Evolutionary conservation across 2,329 filamentous ascomycete genomes (phyloP).

Genomic region (Ramichloridium luteum): DNA sequence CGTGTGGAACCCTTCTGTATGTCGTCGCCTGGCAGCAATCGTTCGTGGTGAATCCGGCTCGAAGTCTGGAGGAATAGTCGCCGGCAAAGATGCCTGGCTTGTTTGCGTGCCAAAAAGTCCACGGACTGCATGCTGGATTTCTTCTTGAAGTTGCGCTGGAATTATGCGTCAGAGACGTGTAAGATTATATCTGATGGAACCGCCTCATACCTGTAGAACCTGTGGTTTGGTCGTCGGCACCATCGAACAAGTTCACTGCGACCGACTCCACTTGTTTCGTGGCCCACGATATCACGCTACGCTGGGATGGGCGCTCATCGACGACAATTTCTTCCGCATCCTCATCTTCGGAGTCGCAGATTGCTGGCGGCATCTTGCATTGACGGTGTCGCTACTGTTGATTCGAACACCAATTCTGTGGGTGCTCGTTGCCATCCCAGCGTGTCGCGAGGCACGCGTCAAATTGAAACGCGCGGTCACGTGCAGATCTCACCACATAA

Average conservation of each 20-base stretch:
- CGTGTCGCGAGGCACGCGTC: too few relatives aligned
- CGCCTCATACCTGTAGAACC: slow-evolving; percentile 8
- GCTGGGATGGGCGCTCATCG: slow-evolving; percentile 7
- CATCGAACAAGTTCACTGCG: slow-evolving; percentile 4
- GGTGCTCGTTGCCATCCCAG: too few relatives aligned
- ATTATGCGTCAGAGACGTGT: too few relatives aligned
- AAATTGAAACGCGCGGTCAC: too few relatives aligned
- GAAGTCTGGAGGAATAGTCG: too few relatives aligned
- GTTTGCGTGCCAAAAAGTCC: slow-evolving; percentile 11
- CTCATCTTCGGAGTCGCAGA: slow-evolving; percentile 11
- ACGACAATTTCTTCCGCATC: slow-evolving; percentile 8
- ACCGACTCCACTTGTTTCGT: slow-evolving; percentile 6
- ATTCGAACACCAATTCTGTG: too few relatives aligned
- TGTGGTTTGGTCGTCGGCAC: slow-evolving; percentile 7
- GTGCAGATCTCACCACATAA: too few relatives aligned
- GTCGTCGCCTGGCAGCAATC: too few relatives aligned
- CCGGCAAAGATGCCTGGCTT: too few relatives aligned
- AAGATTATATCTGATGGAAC: background rate
- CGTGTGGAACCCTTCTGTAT: too few relatives aligned
- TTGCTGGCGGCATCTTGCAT: slow-evolving; percentile 8
- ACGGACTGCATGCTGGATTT: slow-evolving; percentile 16
- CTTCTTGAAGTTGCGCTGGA: slow-evolving; percentile 12
- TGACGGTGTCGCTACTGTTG: too few relatives aligned
- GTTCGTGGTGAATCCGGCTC: too few relatives aligned
- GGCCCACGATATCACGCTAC: slow-evolving; percentile 4